Base-by-base conservation (phyloP, 2,329 filamentous ascomycete genomes). In the Juglanconis sp. region DNA sequence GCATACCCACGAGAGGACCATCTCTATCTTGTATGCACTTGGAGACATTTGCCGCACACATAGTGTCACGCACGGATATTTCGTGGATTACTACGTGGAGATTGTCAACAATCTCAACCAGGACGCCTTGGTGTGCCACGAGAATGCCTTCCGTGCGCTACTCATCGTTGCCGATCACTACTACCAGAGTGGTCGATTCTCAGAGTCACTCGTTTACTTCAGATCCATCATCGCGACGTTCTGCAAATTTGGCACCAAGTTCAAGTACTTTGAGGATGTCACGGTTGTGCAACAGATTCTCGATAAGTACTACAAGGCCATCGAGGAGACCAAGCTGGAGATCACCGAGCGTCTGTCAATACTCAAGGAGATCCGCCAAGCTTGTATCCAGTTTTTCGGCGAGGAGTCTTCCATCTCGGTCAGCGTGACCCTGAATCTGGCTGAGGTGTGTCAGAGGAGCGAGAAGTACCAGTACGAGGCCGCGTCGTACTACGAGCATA, bases 61-160 rank as follows among this genome's bases (percentile, higher is more conserved):
- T 32, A 13, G n/a, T 31, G 51, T 53, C 7, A 53, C 51, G 11
- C 51, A 53, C 17, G 51, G 51, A n/a, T 53, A 53, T 11, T 53
- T 53, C n/a, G 36, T 53, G 36, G 51, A 53, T 7, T 53, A 53
- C 38, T 53, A 44, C 9, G 36, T 53, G 35, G 51, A 44, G 38
- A 53, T 53, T 11, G 51, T 53, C 36, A 53, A n/a, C 38, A 53
- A 44, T 32, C 38, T 53, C 5, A 53, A 53, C 51, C 51, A 44
- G 6, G 51, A 35, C 11, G 51, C 51, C 2, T 38, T 53, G 30
- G 51, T 53, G 24, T 53, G 51, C 11, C 51, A 53, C 24, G 36
- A 53, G 30, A 38, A 53, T 32, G 51, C 51, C 30, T 31, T 53
- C 15, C 51, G 51, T 8, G 51, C 51, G 5, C 51, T 53, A 11